Base-by-base conservation (phyloP, 2,329 filamentous ascomycete genomes). In the Alternaria triticimaculans region DNA sequence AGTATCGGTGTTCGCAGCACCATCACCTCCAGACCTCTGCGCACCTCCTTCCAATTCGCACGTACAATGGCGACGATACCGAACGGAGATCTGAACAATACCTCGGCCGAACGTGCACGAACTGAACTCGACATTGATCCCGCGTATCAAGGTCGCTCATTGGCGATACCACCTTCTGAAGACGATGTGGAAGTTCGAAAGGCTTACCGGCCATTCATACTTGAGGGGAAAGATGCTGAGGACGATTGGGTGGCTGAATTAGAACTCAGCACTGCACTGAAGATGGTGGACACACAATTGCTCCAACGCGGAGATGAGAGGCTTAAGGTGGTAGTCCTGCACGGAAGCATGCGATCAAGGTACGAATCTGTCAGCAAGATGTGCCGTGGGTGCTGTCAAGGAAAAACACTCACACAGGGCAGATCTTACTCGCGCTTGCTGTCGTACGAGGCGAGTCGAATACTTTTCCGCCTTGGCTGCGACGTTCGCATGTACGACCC, bases 401-500 rank as follows among this genome's bases (percentile, higher is more conserved):
- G 9, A 4, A 1, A 41, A 2, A 7, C 3, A 28, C 28, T 53
- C 23, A 53, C 11, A 2, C 10, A 0, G 2, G 9, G 50, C 59
- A 85, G 86, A 26, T 91, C 89, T 1, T 91, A 88, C 71, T 90
- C 88, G 0, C 80, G 82, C 5, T 81, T 91, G 0, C 80, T 90
- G 3, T 88, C 89, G 2, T 87, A 81, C 43, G 89, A 91, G 76
- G 85, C 84, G 6, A 82, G 82, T 2, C 82, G 89, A 0, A 88
- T 91, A 46, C 84, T 91, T 3, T 87, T 85, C 73, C 85, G 88
- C 4, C 83, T 91, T 0, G 89, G 89, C 23, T 90, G 88, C 71
- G 89, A 91, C 66, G 89, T 91, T 2, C 86, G 89, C 5, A 80
- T 91, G 2, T 91, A 84, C 72, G 79, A 91, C 62, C 89, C 89